Base-by-base conservation (phyloP, 1,284 basidiomycete genomes). In the Mrakiaceae sp. region DNA sequence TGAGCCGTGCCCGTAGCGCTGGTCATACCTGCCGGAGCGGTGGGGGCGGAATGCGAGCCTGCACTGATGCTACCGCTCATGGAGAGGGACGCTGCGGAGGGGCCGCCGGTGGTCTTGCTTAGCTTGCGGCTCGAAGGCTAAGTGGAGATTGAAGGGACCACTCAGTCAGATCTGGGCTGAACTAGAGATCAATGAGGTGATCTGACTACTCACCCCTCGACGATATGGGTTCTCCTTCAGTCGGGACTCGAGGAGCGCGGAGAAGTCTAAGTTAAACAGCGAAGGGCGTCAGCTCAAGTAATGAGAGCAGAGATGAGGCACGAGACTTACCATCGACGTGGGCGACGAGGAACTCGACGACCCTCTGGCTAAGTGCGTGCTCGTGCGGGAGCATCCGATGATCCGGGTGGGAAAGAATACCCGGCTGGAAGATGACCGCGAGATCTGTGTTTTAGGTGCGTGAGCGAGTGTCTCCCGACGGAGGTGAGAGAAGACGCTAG, bases 371-470 rank as follows among this genome's bases (percentile, higher is more conserved):
- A 5, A 91, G 80, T 42, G 84, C 83, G 76, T 95, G 91, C 73
- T 96, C 92, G 55, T 81, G 77, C 1, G 88, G 90, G 9, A 81
- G 82, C 78, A 90, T 82, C 70, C 89, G 87, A 73, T 96, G 90
- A 39, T 82, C 78, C 0, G 89, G 92, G 73, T 93, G 91, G 12
- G 88, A 89, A 66, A 98, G 86, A 39, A 96, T 79, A 6, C 91
- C 92, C 0, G 93, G 93, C 67, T 91, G 87, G 77, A 97, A 97
- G 67, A 96, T 92, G 57, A 94, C 87, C 7, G 93, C 93, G 27
- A 97, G 83, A 76, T 96, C 91, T 93, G 72, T 50, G n/a, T 42
- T 60, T 62, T 55, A 59, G 39, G 56, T 66, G 63, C 59, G 64
- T 16, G 27, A 46, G 16, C 16, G 9, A 53, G 10, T 6, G 12